A percentile compares a stretch with the other conserved stretches of the same genome.
Evolutionary conservation across 345 rosid genomes (phyloP).

Genomic region (Syzygium oleosum): DNA sequence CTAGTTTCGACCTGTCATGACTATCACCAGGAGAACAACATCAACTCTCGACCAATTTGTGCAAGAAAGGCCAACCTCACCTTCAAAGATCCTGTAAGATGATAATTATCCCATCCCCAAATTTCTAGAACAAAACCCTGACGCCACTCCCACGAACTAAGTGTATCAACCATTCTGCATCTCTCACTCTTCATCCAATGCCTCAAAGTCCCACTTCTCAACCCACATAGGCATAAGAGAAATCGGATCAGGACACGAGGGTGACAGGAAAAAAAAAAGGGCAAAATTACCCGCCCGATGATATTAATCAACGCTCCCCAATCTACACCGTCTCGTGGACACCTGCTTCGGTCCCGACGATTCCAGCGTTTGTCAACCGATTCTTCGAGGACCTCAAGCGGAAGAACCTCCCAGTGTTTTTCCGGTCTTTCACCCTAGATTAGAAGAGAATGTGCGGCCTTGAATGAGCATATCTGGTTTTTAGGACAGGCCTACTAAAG

Average conservation of each 20-base stretch:
- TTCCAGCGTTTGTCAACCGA: background rate
- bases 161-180: background rate
- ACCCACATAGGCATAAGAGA: background rate
- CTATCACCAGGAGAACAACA: background rate
- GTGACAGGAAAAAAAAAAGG: background rate
- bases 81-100: background rate
- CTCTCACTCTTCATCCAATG: background rate
- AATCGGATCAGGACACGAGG: background rate
- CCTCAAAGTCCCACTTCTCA: background rate
- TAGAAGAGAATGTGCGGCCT: background rate
- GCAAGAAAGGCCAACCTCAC: fast-evolving
- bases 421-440: background rate
- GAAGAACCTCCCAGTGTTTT: background rate
- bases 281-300: background rate
- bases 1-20: background rate
- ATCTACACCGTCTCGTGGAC: background rate
- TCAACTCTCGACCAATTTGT: background rate
- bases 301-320: background rate
- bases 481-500: background rate
- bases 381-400: background rate
- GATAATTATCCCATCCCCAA: background rate
- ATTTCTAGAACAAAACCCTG: background rate
- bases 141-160: background rate
- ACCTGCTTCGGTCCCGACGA: background rate
- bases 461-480: background rate